Conservation (phyloP, 441 rosid genomes). For the Mallotus japonicus region DNA sequence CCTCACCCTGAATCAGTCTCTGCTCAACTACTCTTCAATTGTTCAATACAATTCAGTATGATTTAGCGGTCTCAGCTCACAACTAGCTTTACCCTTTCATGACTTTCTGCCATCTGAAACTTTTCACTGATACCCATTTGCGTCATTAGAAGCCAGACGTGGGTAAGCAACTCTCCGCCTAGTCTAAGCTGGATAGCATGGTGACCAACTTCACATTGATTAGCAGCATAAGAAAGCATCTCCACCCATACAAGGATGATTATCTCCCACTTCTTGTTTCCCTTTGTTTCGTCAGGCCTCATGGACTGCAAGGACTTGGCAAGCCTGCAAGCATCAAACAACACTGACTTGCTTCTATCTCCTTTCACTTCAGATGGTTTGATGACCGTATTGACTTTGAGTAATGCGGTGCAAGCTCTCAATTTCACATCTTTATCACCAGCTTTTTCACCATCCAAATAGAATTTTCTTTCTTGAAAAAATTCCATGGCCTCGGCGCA, state of each 20-base stretch:
- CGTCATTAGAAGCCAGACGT: constrained; percentile 38
- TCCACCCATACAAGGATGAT: constrained; percentile 35
- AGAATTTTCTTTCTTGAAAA: constrained; percentile 15
- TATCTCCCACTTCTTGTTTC: constrained; percentile 27
- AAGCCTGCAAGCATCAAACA: constrained; percentile 30
- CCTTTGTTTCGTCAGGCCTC: too few species aligned
- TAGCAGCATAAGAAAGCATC: constrained; percentile 31
- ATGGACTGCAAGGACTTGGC: neutral
- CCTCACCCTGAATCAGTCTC: too few species aligned
- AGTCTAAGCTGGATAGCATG: constrained; percentile 35
- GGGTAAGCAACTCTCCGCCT: constrained; percentile 41
- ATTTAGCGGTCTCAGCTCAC: neutral
- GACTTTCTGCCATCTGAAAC: constrained; percentile 5
- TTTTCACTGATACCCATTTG: constrained; percentile 23
- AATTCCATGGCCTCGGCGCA: constrained; percentile 19
- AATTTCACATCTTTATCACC: neutral
- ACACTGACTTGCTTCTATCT: constrained; percentile 21
- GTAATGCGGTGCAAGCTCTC: constrained; percentile 13
- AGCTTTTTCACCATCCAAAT: neutral
- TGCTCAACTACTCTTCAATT: too few species aligned
- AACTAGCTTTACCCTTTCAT: neutral
- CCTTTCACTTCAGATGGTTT: constrained; percentile 23
- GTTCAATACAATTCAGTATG: too few species aligned
- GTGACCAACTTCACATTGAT: constrained; percentile 22
- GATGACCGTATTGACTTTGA: constrained; percentile 18